phyloP scores from a whole-genome alignment of 2,329 filamentous ascomycete species.

The Juglanconis oblonga region DNA sequence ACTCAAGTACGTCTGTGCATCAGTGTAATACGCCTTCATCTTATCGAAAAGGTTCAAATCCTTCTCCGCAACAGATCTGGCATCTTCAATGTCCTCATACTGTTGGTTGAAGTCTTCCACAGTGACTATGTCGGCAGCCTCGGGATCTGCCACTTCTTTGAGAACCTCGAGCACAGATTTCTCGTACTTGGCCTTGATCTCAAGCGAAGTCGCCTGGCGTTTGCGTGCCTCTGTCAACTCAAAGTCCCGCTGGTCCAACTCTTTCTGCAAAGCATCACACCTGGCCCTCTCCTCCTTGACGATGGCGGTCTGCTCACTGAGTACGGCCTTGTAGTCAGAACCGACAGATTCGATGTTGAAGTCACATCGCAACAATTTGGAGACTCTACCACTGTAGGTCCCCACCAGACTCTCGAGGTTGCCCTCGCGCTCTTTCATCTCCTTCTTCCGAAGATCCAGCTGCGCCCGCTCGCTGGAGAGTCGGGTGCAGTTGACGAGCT shows the following conservation, averaged over 20 bases:
- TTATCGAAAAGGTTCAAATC: conserved; percentile 68
- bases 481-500: conserved; percentile 79
- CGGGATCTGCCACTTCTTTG: conserved; percentile 33
- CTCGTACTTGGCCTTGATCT: conserved; percentile 61
- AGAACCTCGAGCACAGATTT: conserved; percentile 52
- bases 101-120: conserved; percentile 54
- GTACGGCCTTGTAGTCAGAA: conserved; percentile 60
- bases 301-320: conserved; percentile 55
- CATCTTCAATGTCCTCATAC: conserved; percentile 45
- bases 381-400: conserved; percentile 71
- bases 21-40: conserved; percentile 68
- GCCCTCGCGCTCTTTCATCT: conserved; percentile 68
- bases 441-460: conserved; percentile 78
- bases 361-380: conserved; percentile 56
- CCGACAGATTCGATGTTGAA: conserved; percentile 75
- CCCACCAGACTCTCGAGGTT: conserved; percentile 74
- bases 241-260: conserved; percentile 74
- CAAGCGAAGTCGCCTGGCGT: conserved; percentile 60
- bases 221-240: conserved; percentile 64
- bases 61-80: conserved; percentile 60
- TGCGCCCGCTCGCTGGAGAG: conserved; percentile 80
- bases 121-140: conserved; percentile 33
- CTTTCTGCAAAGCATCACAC: conserved; percentile 67
- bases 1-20: conserved; percentile 64
- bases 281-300: conserved; percentile 65